phyloP scores from a whole-genome alignment of 2,329 filamentous ascomycete species.

The Tolypocladium amazonense region DNA sequence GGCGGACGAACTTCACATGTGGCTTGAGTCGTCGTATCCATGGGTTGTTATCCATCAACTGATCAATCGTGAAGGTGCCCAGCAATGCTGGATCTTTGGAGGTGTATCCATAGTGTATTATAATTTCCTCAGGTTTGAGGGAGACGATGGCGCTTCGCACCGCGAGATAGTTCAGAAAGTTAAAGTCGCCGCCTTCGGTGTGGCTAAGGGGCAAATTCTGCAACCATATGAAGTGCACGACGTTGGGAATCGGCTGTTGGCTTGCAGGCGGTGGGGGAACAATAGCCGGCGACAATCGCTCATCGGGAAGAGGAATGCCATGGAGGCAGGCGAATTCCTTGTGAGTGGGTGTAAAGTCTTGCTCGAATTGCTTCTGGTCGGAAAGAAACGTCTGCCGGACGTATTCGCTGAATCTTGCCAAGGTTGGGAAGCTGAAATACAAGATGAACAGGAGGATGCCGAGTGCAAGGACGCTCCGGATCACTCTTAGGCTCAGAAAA shows the following conservation, averaged over 20 bases:
- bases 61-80: not conserved
- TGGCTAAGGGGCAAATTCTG: constrained; percentile 3
- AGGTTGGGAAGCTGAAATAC: not conserved
- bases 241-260: constrained; percentile 5
- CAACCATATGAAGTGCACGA: constrained; percentile 8
- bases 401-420: constrained; percentile 2
- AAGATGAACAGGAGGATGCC: not conserved
- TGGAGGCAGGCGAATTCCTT: constrained; percentile 6
- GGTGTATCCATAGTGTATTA: constrained; percentile 5
- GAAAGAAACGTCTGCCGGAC: constrained; percentile 4
- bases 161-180: constrained; percentile 6
- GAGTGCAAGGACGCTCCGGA: not conserved
- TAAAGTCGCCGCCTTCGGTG: constrained; percentile 3
- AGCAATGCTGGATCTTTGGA: not conserved
- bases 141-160: constrained; percentile 8
- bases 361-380: constrained; percentile 5
- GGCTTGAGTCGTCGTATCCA: constrained; percentile 5
- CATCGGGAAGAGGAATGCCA: not conserved
- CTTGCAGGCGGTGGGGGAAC: not conserved
- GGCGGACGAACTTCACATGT: constrained; percentile 4
- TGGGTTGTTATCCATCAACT: constrained; percentile 1
- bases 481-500: not conserved
- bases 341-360: constrained; percentile 4
- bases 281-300: not conserved
- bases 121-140: constrained; percentile 1